Evolutionary conservation across 2,329 filamentous ascomycete species (phyloP), one percentile per base, ranked within the genome.

Genomic region (Verticillium isaacii): DNA sequence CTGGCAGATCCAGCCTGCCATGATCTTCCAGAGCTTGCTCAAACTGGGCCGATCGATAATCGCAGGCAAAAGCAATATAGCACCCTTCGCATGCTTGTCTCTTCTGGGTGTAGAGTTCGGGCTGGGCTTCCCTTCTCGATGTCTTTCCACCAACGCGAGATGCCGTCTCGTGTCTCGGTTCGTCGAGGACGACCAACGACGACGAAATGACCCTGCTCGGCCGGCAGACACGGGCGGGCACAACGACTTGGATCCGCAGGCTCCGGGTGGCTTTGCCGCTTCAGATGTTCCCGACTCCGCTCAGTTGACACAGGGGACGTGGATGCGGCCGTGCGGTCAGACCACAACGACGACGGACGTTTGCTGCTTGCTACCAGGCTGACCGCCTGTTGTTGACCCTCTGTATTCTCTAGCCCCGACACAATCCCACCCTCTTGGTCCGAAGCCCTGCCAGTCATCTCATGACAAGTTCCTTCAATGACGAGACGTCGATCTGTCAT

Each of bases 231-330:
- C 45, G n/a, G 41, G 41, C 34, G 25, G 12, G 3, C 41, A 23
- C 41, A 50, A 12, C 41, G 23, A 19, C 19, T n/a, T 23, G 23
- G 45, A 17, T 41, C 15, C 37, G 37, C 56, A 19, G 25, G 12
- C 29, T 19, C 37, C 55, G 55, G 55, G 55, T 57, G 57, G 37
- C 57, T 58, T 32, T 32, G 57, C 57, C 45, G 57, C 57, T 32
- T 58, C 57, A 58, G 57, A 50, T 58, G 57, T 32, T 25, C 23
- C 57, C 39, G 37, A 32, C 57, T 41, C 57, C 57, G 57, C 57
- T 25, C 9, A 32, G 29, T 41, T 58, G 57, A 50, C 57, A 58
- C 57, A 58, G 39, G 57, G 23, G 45, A 52, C 19, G 19, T 52
- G 45, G 45, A 8, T 52, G 45, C 19, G 45, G 45, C 29, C 45